Evolutionary conservation across 345 rosid genomes (phyloP), one percentile per base, ranked within the genome.

Genomic region (Aegle marmelos): DNA sequence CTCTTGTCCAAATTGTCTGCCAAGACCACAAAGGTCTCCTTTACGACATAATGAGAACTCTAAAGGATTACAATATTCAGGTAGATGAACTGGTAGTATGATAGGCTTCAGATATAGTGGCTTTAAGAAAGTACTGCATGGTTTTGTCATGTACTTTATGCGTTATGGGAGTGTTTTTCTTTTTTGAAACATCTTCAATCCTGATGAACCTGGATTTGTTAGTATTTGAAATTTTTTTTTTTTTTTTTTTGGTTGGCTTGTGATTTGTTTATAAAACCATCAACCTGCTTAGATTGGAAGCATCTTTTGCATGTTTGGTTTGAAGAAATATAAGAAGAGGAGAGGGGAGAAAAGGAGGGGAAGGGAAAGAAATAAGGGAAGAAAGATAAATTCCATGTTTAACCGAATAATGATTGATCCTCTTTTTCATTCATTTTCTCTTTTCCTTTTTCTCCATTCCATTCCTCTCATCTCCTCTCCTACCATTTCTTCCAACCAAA

Each of bases 51-150:
- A 91, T 92, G 98, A 88, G 99, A 81, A 96, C 97, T 60, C 86
- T 96, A 74, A 96, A 96, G 83, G 99, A 96, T 82, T 96, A 87
- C 81, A 93, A 91, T 81, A 90, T 94, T 76, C 92, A 95, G 99
- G 99, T 95, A 85, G 53, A 69, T 80, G 67, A 39, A 84, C 53
- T 58, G 30, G 33, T 39, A n/a, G 22, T 73, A 14, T 62, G 22
- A 62, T 48, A 36, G 4, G 36, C 45, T 39, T 77, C 30, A 22
- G 9, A 53, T 70, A 28, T 31, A 34, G 28, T 39, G 31, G 19
- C 11, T 39, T 54, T 74, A 9, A 6, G 54, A 16, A n/a, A 72
- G 11, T 37, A 31, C 10, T 5, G 34, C 33, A 13, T 19, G 37
- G 53, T 57, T 6, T 6, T 31, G 5, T 28, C 65, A 22, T 79